Percentiles rank a stretch among this genome's conserved stretches.
Conservation (phyloP, 495 filamentous ascomycete species). For the Jackrogersella multiformis region DNA sequence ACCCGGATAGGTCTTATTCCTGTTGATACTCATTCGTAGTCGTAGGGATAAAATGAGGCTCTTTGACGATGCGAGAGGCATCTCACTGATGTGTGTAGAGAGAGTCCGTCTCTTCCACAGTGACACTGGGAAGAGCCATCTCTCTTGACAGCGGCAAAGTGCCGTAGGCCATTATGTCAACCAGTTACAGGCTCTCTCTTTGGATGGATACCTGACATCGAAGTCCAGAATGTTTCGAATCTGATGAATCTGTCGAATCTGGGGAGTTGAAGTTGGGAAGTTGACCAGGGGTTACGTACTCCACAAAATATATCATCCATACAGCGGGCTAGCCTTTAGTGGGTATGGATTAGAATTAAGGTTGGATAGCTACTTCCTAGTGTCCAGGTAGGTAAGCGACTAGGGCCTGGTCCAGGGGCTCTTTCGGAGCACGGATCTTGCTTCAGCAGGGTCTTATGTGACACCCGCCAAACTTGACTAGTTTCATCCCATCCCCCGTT, state of each 20-base stretch:
- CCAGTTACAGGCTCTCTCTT: background rate
- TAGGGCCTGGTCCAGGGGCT: conserved; percentile 20
- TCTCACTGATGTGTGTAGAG: background rate
- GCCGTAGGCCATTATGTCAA: background rate
- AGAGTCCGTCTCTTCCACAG: conserved; percentile 8
- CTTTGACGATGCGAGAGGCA: conserved; percentile 7
- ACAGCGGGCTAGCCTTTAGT: background rate
- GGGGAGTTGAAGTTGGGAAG: conserved; percentile 15
- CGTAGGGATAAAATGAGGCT: conserved; percentile 22
- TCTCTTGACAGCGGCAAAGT: conserved; percentile 2
- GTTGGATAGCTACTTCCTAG: conserved; percentile 29
- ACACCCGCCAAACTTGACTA: conserved; percentile 44
- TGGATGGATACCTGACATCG: background rate
- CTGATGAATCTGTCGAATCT: conserved; percentile 10
- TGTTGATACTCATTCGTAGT: background rate
- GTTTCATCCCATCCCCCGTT: conserved; percentile 46
- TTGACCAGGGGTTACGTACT: conserved; percentile 20
- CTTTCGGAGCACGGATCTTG: conserved; percentile 45
- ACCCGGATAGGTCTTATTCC: conserved; percentile 15
- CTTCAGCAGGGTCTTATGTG: conserved; percentile 43
- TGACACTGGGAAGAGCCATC: background rate
- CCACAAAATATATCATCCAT: background rate
- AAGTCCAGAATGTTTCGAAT: conserved; percentile 10
- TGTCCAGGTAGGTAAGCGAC: conserved; percentile 22
- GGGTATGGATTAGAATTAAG: conserved; percentile 21